Evolutionary conservation across 805 yeast species (phyloP).

Genomic region (Candida montana): DNA sequence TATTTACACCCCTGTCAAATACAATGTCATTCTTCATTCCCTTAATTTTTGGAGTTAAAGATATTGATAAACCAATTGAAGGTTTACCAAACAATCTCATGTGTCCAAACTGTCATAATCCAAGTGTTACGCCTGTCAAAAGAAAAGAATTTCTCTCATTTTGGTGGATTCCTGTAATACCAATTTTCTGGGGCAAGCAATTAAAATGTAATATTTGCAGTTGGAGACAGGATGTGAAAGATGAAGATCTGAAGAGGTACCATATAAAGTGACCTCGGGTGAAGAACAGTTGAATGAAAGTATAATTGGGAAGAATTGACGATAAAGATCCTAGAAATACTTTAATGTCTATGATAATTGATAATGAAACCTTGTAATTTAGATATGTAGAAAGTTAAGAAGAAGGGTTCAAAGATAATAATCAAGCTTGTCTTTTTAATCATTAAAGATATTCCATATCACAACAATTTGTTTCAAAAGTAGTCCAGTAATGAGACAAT

Average conservation of each 20-base stretch:
- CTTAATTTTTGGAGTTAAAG: conserved; percentile 29
- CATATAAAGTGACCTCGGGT: not conserved
- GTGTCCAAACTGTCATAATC: conserved; percentile 56
- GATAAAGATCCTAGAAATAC: no score
- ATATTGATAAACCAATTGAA: conserved; percentile 22
- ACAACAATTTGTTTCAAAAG: no score
- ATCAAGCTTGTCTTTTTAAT: no score
- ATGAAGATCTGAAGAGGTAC: conserved; percentile 26
- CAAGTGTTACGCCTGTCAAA: conserved; percentile 45
- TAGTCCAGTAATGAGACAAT: no score
- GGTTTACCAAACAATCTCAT: conserved; percentile 27
- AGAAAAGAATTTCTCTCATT: conserved; percentile 46
- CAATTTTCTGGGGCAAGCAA: conserved; percentile 45
- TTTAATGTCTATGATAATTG: no score
- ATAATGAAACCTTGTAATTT: no score
- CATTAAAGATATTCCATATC: no score
- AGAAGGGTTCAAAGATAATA: no score
- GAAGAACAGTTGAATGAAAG: no score
- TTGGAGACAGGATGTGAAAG: conserved; percentile 36
- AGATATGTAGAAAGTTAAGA: no score
- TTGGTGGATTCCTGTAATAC: conserved; percentile 49
- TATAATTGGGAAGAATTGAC: no score
- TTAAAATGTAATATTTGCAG: conserved; percentile 46
- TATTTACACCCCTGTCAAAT: not conserved
- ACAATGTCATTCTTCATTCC: conserved; percentile 9